Evolutionary conservation across 129 eudicot species (phyloP).

Genomic region (Mikania micrantha): DNA sequence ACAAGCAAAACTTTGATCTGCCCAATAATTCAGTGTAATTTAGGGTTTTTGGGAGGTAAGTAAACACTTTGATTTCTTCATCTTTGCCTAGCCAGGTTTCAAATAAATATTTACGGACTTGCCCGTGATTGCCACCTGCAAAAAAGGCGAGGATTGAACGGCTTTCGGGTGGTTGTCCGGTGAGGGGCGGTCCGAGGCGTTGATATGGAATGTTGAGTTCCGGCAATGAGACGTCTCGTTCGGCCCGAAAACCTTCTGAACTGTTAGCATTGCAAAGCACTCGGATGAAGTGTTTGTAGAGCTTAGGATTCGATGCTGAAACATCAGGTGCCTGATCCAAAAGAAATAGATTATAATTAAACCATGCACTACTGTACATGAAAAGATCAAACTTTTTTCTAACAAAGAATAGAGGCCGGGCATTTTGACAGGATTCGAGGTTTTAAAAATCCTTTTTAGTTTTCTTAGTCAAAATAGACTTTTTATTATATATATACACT

Average conservation of each 20-base stretch:
- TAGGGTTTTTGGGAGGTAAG: slow-evolving; percentile 35
- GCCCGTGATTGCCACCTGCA: slow-evolving; percentile 45
- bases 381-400: too few relatives aligned
- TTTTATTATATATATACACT: too few relatives aligned
- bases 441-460: too few relatives aligned
- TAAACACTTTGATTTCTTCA: slow-evolving; percentile 29
- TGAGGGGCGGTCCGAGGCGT: slow-evolving; percentile 28
- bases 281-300: slow-evolving; percentile 34
- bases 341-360: background rate
- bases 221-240: slow-evolving; percentile 46
- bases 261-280: slow-evolving; percentile 50
- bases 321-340: slow-evolving; percentile 50
- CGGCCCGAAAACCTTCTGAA: slow-evolving; percentile 44
- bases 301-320: slow-evolving; percentile 30
- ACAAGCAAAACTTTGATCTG: slow-evolving; percentile 42
- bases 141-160: slow-evolving; percentile 46
- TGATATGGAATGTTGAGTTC: slow-evolving; percentile 35
- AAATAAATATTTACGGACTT: slow-evolving; percentile 29
- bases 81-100: slow-evolving; percentile 36
- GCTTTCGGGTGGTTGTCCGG: slow-evolving; percentile 30
- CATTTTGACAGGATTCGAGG: too few relatives aligned
- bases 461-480: too few relatives aligned
- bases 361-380: too few relatives aligned
- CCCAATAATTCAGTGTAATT: slow-evolving; percentile 35
- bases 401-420: too few relatives aligned